Conservation (phyloP, 257 asterid species). For the Asclepias syriaca region DNA sequence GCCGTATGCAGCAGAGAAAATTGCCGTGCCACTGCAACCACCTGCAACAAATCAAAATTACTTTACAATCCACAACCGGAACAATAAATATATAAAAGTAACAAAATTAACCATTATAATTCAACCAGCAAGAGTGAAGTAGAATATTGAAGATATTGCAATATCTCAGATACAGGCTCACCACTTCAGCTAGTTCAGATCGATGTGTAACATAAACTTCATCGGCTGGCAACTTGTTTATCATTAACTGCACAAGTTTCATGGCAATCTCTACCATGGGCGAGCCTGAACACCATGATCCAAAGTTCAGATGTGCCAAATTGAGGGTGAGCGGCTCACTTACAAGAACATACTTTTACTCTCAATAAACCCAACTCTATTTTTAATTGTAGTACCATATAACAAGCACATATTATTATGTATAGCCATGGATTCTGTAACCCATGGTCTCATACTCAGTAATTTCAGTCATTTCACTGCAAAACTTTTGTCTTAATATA, state of each 20-base stretch:
- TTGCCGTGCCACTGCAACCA: conserved; percentile 61
- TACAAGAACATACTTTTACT: not conserved
- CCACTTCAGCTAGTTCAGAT: conserved; percentile 64
- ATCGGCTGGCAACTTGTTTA: conserved; percentile 64
- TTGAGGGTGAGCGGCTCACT: not conserved
- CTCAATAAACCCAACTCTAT: not conserved
- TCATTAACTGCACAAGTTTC: conserved; percentile 58
- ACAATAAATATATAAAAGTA: not conserved
- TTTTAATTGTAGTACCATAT: not conserved
- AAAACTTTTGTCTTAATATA: not conserved
- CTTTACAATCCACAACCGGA: not conserved
- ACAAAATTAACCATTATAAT: not conserved
- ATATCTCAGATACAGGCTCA: conserved; percentile 25
- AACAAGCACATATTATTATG: not conserved
- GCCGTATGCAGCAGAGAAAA: conserved; percentile 75
- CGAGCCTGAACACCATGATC: conserved; percentile 40
- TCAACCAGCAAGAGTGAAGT: not conserved
- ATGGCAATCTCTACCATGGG: conserved; percentile 55
- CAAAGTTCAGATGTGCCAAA: conserved; percentile 15
- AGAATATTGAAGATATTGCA: conserved; percentile 8
- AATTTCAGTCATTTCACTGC: not conserved
- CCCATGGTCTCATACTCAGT: not conserved
- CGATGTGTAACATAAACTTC: conserved; percentile 40
- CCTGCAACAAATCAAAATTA: conserved; percentile 43
- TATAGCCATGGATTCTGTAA: not conserved